Conservation (phyloP, 2,329 filamentous ascomycete species). For the Fusarium decemcellulare region DNA sequence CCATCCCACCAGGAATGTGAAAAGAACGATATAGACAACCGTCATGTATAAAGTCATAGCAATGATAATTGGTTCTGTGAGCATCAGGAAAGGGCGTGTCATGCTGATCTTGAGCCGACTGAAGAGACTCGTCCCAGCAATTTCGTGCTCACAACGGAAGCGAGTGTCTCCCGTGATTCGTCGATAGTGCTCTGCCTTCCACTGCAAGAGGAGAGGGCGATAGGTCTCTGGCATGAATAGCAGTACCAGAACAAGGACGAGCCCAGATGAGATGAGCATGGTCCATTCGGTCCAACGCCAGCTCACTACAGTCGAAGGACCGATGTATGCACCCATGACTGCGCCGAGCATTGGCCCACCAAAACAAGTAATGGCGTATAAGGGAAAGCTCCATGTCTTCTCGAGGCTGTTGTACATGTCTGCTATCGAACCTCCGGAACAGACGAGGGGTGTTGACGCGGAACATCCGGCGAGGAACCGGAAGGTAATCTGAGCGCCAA, state of each 20-base stretch:
- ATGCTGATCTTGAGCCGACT: constrained; percentile 64
- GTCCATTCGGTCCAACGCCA: constrained; percentile 79
- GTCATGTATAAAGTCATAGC: constrained; percentile 65
- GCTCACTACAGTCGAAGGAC: constrained; percentile 64
- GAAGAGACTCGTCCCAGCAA: constrained; percentile 63
- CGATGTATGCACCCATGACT: constrained; percentile 73
- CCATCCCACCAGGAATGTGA: constrained; percentile 67
- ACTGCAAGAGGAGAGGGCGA: constrained; percentile 66
- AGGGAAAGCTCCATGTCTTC: constrained; percentile 53
- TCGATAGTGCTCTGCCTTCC: constrained; percentile 72
- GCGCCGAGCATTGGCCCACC: constrained; percentile 58
- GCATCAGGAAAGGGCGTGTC: constrained; percentile 57
- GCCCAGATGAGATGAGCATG: constrained; percentile 73
- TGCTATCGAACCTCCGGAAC: constrained; percentile 58
- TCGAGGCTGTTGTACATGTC: constrained; percentile 55
- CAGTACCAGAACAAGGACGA: constrained; percentile 68
- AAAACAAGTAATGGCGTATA: constrained; percentile 64
- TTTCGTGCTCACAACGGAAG: constrained; percentile 76
- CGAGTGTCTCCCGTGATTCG: constrained; percentile 72
- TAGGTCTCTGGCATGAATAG: constrained; percentile 78
- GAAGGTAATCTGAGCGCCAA: constrained; percentile 60
- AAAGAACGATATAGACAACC: constrained; percentile 67
- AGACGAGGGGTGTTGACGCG: constrained; percentile 60
- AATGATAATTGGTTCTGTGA: constrained; percentile 56
- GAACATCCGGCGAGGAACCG: constrained; percentile 63